Percentiles rank a stretch among this genome's conserved stretches.
Conservation (phyloP, 768 basidiomycete genomes). For the Phanerochaete sordida region DNA sequence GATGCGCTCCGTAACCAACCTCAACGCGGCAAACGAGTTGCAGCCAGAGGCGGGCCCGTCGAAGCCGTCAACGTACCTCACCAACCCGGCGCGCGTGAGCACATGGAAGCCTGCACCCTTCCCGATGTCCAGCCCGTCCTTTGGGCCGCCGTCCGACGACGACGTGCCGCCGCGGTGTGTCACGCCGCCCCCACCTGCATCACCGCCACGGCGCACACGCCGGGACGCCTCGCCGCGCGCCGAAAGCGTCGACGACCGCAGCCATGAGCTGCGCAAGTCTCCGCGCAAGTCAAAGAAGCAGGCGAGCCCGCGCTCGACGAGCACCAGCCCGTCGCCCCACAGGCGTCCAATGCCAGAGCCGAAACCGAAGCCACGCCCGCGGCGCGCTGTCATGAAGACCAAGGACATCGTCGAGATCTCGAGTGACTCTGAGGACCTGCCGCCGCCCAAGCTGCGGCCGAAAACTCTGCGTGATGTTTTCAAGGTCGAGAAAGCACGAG, state of each 20-base stretch:
- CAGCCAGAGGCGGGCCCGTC: background rate
- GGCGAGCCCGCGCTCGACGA: conserved; percentile 18
- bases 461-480: background rate
- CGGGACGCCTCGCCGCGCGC: background rate
- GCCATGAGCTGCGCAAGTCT: conserved; percentile 24
- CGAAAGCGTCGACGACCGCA: conserved; percentile 6
- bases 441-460: background rate
- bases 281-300: conserved; percentile 27
- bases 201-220: background rate
- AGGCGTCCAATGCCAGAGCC: background rate
- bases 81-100: background rate
- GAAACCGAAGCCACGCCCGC: conserved; percentile 11
- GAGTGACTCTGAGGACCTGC: conserved; percentile 31
- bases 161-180: background rate
- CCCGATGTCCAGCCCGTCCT: background rate
- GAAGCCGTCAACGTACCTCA: background rate
- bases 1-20: background rate
- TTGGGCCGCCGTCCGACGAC: conserved; percentile 3
- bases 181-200: background rate
- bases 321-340: background rate
- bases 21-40: background rate
- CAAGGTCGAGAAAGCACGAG: background rate
- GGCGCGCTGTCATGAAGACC: conserved; percentile 8
- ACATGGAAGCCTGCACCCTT: conserved; percentile 1
- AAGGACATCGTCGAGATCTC: conserved; percentile 34